Conservation (phyloP, 2,329 filamentous ascomycete genomes). For the Decorospora gaudefroyi region DNA sequence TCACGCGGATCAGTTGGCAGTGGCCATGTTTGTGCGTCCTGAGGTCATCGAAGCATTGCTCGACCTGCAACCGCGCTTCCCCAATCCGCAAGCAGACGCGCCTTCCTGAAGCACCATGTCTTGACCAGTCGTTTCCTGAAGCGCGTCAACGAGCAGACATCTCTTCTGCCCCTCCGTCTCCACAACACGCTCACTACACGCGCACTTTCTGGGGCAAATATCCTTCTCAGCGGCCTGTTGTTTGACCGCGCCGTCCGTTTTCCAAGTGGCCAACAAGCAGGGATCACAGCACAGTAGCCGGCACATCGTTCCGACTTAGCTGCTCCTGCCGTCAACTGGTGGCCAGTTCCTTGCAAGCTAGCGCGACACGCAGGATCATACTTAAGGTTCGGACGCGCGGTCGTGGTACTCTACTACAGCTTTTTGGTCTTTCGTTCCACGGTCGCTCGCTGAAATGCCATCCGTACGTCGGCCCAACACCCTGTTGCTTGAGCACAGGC, state of each 20-base stretch:
- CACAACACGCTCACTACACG: background rate
- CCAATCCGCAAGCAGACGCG: too few species aligned
- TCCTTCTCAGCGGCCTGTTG: constrained; percentile 5
- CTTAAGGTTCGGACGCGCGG: constrained; percentile 3
- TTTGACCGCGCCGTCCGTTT: constrained; percentile 6
- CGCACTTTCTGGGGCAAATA: constrained; percentile 1
- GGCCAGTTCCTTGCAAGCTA: constrained; percentile 14
- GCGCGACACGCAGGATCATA: constrained; percentile 11
- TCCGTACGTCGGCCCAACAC: constrained; percentile 11
- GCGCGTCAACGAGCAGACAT: too few species aligned
- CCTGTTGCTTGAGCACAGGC: background rate
- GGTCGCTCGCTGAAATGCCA: constrained; percentile 14
- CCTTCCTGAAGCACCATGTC: too few species aligned
- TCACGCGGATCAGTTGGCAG: constrained; percentile 3
- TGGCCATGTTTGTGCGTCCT: constrained; percentile 6
- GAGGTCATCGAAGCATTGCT: constrained; percentile 11
- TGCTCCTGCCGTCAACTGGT: constrained; percentile 12
- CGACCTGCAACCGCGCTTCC: background rate
- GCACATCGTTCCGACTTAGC: constrained; percentile 15
- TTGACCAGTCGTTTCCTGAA: too few species aligned
- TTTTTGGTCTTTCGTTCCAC: constrained; percentile 5
- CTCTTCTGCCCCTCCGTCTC: background rate
- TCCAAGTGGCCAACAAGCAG: constrained; percentile 6
- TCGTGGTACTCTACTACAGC: background rate
- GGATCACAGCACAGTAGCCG: constrained; percentile 13